phyloP scores from a whole-genome alignment of 306 rosid species.

The Lupinus albus region DNA sequence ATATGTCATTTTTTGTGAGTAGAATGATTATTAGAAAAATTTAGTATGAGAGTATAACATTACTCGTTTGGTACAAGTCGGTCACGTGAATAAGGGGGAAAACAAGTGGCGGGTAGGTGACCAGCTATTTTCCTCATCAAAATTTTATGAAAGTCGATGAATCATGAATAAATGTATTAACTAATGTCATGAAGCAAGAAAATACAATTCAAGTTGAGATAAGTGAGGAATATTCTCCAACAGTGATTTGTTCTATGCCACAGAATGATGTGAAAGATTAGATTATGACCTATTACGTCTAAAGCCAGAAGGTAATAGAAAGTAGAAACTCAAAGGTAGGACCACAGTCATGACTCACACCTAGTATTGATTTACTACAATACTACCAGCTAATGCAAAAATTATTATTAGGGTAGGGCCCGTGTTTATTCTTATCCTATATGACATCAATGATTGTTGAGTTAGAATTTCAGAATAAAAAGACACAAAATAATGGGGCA shows the following conservation, averaged over 20 bases:
- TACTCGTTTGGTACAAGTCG: background rate
- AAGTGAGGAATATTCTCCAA: constrained; percentile 5
- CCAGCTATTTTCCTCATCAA: background rate
- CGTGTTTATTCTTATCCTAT: background rate
- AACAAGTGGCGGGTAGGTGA: background rate
- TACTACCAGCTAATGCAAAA: constrained; percentile 9
- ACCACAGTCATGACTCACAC: constrained; percentile 11
- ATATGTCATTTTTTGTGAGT: too few species aligned
- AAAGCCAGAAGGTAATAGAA: too few species aligned
- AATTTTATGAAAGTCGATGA: background rate
- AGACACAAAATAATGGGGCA: too few species aligned
- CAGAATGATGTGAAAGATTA: background rate
- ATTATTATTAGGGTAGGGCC: background rate
- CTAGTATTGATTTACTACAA: background rate
- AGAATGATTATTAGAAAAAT: too few species aligned
- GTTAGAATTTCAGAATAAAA: background rate
- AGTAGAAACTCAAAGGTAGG: constrained; percentile 32
- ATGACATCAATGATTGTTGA: background rate
- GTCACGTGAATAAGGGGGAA: background rate
- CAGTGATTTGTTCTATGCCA: constrained; percentile 25
- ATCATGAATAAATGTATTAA: too few species aligned
- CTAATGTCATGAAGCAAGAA: background rate
- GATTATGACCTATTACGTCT: background rate
- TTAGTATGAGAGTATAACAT: too few species aligned
- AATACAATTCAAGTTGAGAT: background rate